A percentile compares a stretch with the other conserved stretches of the same genome.
phyloP scores from a whole-genome alignment of 2,329 filamentous ascomycete species.

The Verticillium tricorpus region DNA sequence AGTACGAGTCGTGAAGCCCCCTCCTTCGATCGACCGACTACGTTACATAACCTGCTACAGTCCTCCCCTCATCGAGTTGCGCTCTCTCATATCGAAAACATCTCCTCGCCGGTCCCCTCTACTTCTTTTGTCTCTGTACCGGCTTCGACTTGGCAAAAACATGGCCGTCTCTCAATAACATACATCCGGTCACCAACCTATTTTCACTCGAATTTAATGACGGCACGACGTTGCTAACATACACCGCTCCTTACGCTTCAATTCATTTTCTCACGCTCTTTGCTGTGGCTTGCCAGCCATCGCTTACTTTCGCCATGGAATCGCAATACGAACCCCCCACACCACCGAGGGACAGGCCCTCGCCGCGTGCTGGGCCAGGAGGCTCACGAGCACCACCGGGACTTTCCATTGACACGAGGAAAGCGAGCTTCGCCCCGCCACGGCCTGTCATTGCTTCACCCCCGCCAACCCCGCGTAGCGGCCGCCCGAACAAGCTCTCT shows the following conservation, averaged over 20 bases:
- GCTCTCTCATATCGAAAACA: neutral
- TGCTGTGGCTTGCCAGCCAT: neutral
- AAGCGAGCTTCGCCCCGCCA: neutral
- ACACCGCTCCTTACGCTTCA: neutral
- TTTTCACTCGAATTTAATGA: neutral
- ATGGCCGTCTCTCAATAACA: neutral
- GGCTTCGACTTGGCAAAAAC: neutral
- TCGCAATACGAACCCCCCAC: neutral
- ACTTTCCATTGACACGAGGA: neutral
- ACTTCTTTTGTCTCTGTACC: neutral
- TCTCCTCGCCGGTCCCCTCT: neutral
- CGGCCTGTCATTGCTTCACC: constrained; percentile 16
- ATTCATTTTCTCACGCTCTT: neutral
- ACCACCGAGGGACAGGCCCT: neutral
- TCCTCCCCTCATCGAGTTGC: neutral
- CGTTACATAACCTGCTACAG: neutral
- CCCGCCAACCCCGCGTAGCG: constrained; percentile 15
- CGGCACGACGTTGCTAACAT: neutral
- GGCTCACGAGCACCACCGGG: neutral
- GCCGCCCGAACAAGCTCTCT: constrained; percentile 16
- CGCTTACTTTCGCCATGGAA: neutral
- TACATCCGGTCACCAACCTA: neutral
- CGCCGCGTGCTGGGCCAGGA: neutral
- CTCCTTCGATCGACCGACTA: neutral
- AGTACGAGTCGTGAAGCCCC: neutral